phyloP scores from a whole-genome alignment of 108 stramenopile species.

The Cyclostephanos tholiformis region DNA sequence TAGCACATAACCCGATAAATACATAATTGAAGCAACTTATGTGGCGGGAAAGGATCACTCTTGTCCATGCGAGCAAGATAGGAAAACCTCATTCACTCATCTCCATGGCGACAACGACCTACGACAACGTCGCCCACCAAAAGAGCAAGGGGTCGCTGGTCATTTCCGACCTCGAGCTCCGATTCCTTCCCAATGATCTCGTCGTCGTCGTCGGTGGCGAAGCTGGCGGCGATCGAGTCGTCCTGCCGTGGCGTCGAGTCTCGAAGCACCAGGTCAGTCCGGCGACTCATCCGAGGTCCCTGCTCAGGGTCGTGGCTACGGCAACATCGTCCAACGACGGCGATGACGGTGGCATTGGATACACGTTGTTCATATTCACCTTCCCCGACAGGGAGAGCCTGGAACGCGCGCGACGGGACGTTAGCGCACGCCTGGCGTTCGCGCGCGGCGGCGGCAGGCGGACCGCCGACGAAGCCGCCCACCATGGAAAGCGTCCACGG shows the following conservation, averaged over 20 bases:
- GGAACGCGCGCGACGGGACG: conserved; percentile 70
- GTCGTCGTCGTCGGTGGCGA: background rate
- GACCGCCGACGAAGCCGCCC: background rate
- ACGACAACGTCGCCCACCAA: conserved; percentile 34
- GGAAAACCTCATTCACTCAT: too few species aligned
- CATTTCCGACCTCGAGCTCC: conserved; percentile 32
- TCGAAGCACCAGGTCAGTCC: conserved; percentile 90
- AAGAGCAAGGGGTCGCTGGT: conserved; percentile 54
- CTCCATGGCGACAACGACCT: too few species aligned
- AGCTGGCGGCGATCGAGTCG: background rate
- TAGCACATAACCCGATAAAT: too few species aligned
- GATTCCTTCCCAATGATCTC: conserved; percentile 27
- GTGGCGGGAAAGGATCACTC: too few species aligned
- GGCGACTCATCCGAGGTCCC: conserved; percentile 68
- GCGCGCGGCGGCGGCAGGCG: conserved; percentile 17
- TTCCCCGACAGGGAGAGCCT: conserved; percentile 63
- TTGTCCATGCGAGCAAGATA: too few species aligned
- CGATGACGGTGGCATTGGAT: background rate
- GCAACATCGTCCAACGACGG: background rate
- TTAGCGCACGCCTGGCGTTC: conserved; percentile 53
- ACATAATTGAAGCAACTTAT: too few species aligned
- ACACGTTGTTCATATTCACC: conserved; percentile 60
- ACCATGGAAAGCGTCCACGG: conserved; percentile 4
- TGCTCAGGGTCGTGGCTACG: conserved; percentile 62
- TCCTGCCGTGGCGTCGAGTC: conserved; percentile 58